Conservation (phyloP, 306 rosid species). For the Malus asiatica region DNA sequence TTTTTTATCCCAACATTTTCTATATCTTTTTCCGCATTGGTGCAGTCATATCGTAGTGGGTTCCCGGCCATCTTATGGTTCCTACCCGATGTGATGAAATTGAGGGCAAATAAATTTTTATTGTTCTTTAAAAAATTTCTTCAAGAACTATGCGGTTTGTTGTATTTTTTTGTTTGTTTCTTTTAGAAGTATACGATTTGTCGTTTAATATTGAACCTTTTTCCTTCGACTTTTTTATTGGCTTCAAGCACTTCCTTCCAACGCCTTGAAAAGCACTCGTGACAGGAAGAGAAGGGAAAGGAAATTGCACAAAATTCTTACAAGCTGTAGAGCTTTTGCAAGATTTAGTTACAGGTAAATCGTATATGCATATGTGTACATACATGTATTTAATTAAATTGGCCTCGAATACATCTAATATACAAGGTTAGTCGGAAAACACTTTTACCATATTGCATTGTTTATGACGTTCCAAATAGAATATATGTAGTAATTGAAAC, state of each 20-base stretch:
- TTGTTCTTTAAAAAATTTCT: no score
- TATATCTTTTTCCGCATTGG: background rate
- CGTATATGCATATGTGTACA: no score
- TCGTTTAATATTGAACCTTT: background rate
- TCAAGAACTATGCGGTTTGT: background rate
- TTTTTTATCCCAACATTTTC: background rate
- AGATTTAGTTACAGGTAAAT: background rate
- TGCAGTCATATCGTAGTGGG: background rate
- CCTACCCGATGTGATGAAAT: background rate
- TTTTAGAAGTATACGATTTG: no score
- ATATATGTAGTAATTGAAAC: no score
- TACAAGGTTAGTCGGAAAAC: background rate
- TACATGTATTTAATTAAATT: no score
- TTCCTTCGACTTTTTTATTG: background rate
- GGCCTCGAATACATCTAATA: background rate
- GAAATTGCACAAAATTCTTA: background rate
- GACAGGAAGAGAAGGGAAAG: background rate
- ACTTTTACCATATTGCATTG: background rate
- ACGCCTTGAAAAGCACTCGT: background rate
- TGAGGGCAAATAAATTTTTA: background rate
- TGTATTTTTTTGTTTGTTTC: background rate
- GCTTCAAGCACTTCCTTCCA: background rate
- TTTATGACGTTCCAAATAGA: background rate
- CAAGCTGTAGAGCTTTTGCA: no score
- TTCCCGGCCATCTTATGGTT: background rate